Evolutionary conservation across 1,284 basidiomycete species (phyloP), one percentile per base, ranked within the genome.

Genomic region (Microbotryum violaceum): DNA sequence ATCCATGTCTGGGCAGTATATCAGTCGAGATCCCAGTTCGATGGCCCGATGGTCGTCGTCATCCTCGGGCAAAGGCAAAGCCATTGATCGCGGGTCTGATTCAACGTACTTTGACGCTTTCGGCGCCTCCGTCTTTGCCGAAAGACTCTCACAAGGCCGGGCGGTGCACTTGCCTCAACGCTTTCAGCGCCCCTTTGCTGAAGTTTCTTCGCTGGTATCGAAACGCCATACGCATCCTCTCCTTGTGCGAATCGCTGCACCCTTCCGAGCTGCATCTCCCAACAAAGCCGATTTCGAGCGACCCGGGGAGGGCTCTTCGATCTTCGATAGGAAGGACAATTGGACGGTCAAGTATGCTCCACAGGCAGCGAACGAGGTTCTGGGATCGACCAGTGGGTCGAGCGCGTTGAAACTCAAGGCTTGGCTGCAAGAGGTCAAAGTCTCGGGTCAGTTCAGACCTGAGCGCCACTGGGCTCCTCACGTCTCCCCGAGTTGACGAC

Each of bases 341-440:
- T 94, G 91, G 90, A 78, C 81, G 42, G 85, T 88, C 55, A 85
- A 82, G 65, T 94, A 88, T 81, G 82, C 83, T 27, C 92, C 92
- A 9, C 80, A 79, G 56, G 75, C 78, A 44, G 87, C 90, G 1
- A 77, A 81, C 18, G 82, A 93, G 68, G 85, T 94, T 0, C 78
- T 97, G 1, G 89, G 89, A 23, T 37, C 47, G 6, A 55, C 37
- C 10, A 96, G 94, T 73, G 85, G 89, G 73, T 72, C 77, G 5
- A 83, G 84, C 61, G 85, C 90, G 0, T 72, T 79, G 20, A 91
- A 88, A 75, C 80, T 96, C 48, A 83, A 86, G 44, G 84, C 88
- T 60, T 97, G 92, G 92, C 79, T 96, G 56, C 75, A 76, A 31
- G 83, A 86, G 20, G 78, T 87, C 10, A 82, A 83, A 58, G 74